Conservation (phyloP, 169 alveolate species). For the Cryptosporidium canis region DNA sequence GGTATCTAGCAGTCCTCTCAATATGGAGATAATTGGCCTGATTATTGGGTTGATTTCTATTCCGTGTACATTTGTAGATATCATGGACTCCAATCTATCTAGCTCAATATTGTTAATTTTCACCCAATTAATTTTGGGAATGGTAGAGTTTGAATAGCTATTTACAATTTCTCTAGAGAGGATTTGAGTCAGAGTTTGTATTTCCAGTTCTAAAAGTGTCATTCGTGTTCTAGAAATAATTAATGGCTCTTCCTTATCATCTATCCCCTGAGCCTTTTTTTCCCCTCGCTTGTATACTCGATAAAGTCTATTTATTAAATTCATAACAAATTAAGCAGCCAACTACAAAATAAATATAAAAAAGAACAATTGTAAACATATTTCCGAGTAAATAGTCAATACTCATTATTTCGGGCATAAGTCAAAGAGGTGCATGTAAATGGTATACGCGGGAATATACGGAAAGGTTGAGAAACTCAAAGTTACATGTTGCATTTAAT, state of each 20-base stretch:
- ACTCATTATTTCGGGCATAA: background rate
- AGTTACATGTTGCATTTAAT: conserved; percentile 56
- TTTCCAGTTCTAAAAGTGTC: conserved; percentile 34
- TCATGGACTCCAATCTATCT: conserved; percentile 14
- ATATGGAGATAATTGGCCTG: conserved; percentile 24
- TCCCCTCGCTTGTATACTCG: conserved; percentile 13
- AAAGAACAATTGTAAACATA: background rate
- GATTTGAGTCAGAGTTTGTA: conserved; percentile 5
- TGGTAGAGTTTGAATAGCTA: background rate
- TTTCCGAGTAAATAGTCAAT: background rate
- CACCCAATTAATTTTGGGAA: conserved; percentile 19
- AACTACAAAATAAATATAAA: background rate
- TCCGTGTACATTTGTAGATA: background rate
- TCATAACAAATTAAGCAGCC: background rate
- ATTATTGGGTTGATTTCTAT: conserved; percentile 34
- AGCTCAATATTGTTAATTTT: conserved; percentile 17
- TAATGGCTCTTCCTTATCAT: conserved; percentile 34
- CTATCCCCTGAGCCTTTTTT: background rate
- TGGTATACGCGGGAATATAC: background rate
- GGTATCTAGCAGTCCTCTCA: conserved; percentile 59
- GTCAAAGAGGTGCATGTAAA: background rate
- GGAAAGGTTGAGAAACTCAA: background rate
- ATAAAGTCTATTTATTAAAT: conserved; percentile 16
- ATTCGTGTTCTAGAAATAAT: conserved; percentile 24
- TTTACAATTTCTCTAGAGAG: conserved; percentile 36